These are phyloP conservation scores for Thalassiosira hispida DNA, from an alignment of 352 stramenopile species.

Conservation along the genomic window DNA sequence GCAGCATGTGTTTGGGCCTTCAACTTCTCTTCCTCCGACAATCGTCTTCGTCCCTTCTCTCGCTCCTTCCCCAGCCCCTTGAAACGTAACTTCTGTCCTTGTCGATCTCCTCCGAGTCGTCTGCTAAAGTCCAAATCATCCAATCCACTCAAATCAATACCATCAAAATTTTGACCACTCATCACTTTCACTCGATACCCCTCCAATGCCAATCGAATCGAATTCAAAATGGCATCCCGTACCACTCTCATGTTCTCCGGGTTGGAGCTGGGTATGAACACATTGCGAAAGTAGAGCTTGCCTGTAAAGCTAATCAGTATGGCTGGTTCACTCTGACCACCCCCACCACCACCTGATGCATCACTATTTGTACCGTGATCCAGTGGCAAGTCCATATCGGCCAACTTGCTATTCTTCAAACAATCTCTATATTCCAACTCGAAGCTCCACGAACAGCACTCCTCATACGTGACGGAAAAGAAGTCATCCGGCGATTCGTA, in stretches of 20 bases:
- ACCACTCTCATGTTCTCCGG: slow-evolving; percentile 4
- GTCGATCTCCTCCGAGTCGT: too few species aligned
- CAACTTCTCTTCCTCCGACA: neutral
- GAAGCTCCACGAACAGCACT: slow-evolving; percentile 26
- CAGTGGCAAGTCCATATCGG: neutral
- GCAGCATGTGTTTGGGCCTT: too few species aligned
- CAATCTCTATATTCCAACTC: slow-evolving; percentile 24
- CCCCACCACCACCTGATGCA: neutral
- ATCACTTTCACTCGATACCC: neutral
- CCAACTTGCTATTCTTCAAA: slow-evolving; percentile 7
- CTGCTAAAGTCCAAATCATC: neutral
- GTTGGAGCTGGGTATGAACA: slow-evolving; percentile 17
- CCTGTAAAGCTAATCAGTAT: slow-evolving; percentile 12
- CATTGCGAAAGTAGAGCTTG: slow-evolving; percentile 30
- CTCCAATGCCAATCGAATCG: neutral
- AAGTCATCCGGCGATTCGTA: slow-evolving; percentile 11
- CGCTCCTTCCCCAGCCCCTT: too few species aligned
- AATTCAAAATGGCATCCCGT: slow-evolving; percentile 9
- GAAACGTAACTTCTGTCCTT: too few species aligned
- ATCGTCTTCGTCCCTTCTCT: neutral
- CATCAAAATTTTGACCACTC: slow-evolving; percentile 9
- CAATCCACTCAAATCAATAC: slow-evolving; percentile 8
- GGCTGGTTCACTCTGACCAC: neutral
- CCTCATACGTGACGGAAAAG: slow-evolving; percentile 15
- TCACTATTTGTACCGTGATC: neutral